A percentile compares a stretch with the other conserved stretches of the same genome.
Evolutionary conservation across 495 filamentous ascomycete genomes (phyloP).

Genomic region (Chlorociboria aeruginascens): DNA sequence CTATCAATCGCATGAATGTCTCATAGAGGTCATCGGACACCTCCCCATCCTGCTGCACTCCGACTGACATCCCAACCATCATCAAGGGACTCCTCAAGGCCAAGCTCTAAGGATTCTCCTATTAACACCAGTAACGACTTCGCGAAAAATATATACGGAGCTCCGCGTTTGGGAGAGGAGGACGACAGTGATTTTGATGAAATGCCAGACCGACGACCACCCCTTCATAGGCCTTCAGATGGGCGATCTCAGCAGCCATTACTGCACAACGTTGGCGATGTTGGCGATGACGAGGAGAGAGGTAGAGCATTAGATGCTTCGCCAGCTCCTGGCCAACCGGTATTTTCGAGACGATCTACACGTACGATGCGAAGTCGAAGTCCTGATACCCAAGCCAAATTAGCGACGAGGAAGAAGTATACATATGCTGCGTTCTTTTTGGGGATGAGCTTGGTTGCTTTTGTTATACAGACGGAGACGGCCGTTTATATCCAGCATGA

Average conservation of each 20-base stretch:
- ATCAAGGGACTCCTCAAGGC: conserved; percentile 12
- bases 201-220: conserved; percentile 29
- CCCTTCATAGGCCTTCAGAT: conserved; percentile 39
- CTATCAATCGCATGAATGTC: conserved; percentile 12
- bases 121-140: conserved; percentile 7
- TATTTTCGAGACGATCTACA: conserved; percentile 14
- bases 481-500: conserved; percentile 87
- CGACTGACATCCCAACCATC: conserved; percentile 6
- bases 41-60: conserved; percentile 1
- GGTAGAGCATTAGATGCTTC: conserved; percentile 26
- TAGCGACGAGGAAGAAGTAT: conserved; percentile 66
- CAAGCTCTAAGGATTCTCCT: conserved; percentile 4
- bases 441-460: conserved; percentile 64
- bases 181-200: conserved; percentile 12
- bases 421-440: conserved; percentile 77
- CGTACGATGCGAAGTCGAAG: conserved; percentile 21
- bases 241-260: conserved; percentile 41
- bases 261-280: conserved; percentile 34
- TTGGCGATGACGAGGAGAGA: conserved; percentile 21
- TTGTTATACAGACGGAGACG: conserved; percentile 85
- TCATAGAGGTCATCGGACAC: conserved; percentile 14
- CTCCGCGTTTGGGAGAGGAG: conserved; percentile 1
- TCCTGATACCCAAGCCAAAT: conserved; percentile 31
- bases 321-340: conserved; percentile 1
- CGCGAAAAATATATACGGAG: conserved; percentile 4